A percentile compares a stretch with the other conserved stretches of the same genome.
Evolutionary conservation across 176 grass and related monocot species (phyloP).

Genomic region (Juncus inflexus): DNA sequence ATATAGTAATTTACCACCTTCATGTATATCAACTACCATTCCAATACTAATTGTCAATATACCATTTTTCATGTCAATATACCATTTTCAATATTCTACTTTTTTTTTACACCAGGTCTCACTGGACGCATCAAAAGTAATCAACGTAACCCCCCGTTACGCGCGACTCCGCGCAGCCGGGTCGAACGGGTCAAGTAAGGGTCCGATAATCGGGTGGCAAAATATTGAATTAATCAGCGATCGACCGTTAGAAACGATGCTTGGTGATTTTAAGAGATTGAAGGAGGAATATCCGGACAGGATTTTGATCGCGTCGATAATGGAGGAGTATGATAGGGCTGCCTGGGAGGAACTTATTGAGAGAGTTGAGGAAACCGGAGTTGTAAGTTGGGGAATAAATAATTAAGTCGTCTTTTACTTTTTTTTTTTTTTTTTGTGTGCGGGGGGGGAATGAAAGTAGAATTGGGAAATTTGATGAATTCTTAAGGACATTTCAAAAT

Average conservation of each 20-base stretch:
- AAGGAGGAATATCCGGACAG: conserved; percentile 92
- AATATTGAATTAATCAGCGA: conserved; percentile 99
- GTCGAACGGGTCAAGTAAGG: conserved; percentile 71
- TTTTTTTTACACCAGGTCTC: conserved; percentile 76
- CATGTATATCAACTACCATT: too few relatives aligned
- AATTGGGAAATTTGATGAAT: background rate
- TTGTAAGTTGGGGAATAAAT: conserved; percentile 25
- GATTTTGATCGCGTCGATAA: conserved; percentile 93
- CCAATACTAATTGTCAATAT: too few relatives aligned
- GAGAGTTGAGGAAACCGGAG: conserved; percentile 78
- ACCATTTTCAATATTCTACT: too few relatives aligned
- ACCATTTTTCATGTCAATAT: too few relatives aligned
- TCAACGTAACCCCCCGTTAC: conserved; percentile 94
- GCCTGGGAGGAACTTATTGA: conserved; percentile 98
- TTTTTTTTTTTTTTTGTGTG: background rate
- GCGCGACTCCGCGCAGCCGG: conserved; percentile 64
- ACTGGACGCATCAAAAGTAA: conserved; percentile 88
- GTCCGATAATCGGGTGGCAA: conserved; percentile 89
- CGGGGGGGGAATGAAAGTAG: too few relatives aligned
- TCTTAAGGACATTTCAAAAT: too few relatives aligned
- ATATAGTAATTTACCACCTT: too few relatives aligned
- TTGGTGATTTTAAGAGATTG: conserved; percentile 84
- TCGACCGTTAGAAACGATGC: conserved; percentile 83
- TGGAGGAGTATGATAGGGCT: conserved; percentile 96
- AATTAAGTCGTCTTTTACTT: background rate